Percentiles rank a stretch among this genome's conserved stretches.
Evolutionary conservation across 768 basidiomycete genomes (phyloP).

Genomic region (Amanita pseudoporphyria): DNA sequence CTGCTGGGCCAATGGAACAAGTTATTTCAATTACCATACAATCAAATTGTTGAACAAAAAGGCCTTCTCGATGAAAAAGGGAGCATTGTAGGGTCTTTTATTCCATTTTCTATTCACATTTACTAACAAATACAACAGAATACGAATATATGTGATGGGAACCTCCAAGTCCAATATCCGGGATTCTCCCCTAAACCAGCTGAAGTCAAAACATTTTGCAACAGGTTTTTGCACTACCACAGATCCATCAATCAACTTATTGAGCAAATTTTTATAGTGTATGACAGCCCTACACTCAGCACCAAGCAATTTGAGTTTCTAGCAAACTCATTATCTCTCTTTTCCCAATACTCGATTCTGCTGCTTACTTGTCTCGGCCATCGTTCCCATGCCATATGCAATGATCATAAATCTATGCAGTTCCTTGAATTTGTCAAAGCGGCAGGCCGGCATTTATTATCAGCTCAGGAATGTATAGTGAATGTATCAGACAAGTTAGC

Average conservation of each 20-base stretch:
- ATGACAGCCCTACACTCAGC: neutral
- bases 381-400: neutral
- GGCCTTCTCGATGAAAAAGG: neutral
- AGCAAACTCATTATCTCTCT: conserved; percentile 1
- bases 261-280: neutral
- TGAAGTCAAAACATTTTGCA: neutral
- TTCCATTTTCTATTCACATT: neutral
- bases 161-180: neutral
- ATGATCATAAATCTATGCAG: neutral
- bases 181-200: neutral
- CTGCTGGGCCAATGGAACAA: neutral
- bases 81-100: neutral
- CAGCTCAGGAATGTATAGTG: neutral
- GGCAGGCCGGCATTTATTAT: neutral
- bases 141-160: neutral
- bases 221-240: neutral
- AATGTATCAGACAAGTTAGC: neutral
- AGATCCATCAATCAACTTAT: neutral
- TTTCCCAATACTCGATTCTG: conserved; percentile 2
- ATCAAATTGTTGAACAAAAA: conserved; percentile 1
- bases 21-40: neutral
- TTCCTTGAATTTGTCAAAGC: conserved; percentile 5
- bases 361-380: conserved; percentile 2
- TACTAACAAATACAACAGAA: neutral
- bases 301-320: neutral